Conservation (phyloP, 2,329 filamentous ascomycete species). For the Epichloe typhina region DNA sequence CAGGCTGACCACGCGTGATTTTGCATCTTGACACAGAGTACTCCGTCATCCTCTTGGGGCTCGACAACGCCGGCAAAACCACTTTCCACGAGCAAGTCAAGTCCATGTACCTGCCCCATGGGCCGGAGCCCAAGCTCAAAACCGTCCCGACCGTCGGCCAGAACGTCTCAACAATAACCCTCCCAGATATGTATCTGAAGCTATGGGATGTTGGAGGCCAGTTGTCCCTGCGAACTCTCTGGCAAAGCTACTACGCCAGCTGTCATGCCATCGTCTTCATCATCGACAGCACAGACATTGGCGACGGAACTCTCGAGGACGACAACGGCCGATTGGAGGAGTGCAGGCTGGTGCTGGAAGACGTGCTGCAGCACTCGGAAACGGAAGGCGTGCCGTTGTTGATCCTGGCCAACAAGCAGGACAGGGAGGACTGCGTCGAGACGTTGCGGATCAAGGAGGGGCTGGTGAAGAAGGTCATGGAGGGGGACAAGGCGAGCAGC, state of each 20-base stretch:
- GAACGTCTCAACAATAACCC: constrained; percentile 82
- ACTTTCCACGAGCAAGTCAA: constrained; percentile 97
- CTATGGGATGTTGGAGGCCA: constrained; percentile 98
- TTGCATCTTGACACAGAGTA: constrained; percentile 52
- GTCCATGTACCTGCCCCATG: constrained; percentile 58
- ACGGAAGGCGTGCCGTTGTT: constrained; percentile 84
- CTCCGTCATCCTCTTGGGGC: constrained; percentile 88
- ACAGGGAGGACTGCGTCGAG: constrained; percentile 93
- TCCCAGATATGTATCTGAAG: constrained; percentile 93
- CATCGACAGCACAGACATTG: constrained; percentile 87
- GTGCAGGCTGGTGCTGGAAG: constrained; percentile 79
- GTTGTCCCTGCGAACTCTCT: constrained; percentile 73
- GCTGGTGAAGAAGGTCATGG: constrained; percentile 86
- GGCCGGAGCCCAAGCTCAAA: constrained; percentile 54
- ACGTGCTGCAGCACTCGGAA: constrained; percentile 75
- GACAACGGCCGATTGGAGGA: constrained; percentile 60
- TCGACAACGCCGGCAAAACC: constrained; percentile 97
- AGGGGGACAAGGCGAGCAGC: constrained; percentile 76
- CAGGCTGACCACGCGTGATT: neutral
- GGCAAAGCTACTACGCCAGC: constrained; percentile 89
- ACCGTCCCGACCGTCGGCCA: constrained; percentile 96
- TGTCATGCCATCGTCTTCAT: constrained; percentile 98
- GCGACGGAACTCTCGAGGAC: constrained; percentile 57
- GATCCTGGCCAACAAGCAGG: constrained; percentile 94
- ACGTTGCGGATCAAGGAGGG: constrained; percentile 96